Base-by-base conservation (phyloP, 441 rosid genomes). In the Euphorbia schlechtendalii region DNA sequence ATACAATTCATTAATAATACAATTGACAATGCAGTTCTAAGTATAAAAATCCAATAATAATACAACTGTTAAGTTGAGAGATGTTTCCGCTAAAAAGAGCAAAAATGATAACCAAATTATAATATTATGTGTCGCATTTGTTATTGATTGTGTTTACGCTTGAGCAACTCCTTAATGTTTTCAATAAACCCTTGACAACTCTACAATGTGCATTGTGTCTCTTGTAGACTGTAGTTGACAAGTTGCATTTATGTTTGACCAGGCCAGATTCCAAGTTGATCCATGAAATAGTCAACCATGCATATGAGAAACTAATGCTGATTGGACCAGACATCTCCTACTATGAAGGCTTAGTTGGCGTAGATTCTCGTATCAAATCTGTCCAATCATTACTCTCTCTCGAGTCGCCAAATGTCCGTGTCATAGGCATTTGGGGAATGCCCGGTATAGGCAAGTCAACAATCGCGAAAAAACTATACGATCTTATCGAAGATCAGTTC, bases 361-460 rank as follows among this genome's bases (percentile, higher is more conserved):
- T 51, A 18, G 56, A 51, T 21, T 51, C 25, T 22, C 58, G 30
- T 25, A 8, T 54, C 58, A 34, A 57, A 18, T n/a, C 2, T 18
- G 36, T 57, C 3, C 40, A 30, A 8, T 60, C 64, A 14, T 13
- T 60, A 14, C 12, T 60, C 12, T 15, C 8, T 14, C 14, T 41
- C 12, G 52, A 21, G 10, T 41, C 52, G 3, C 17, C 20, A 6
- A 27, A 43, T 2, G 64, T 60, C 10, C 34, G 10, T 5, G 12
- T 41, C 38, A 8, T 60, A 5, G 64, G 64, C 21, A 60, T 60
- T 14, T 60, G 51, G 64, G 64, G 64, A 43, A 20, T 60, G 34
- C 25, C 46, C 4, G 62, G 62, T n/a, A 36, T 59, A 18, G 62
- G 62, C 0, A 60, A 60, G 27, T 11, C 51, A 5, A 60, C 51